These are phyloP conservation scores for Claviceps digitariae DNA, from an alignment of 2,329 filamentous ascomycete species.

Conservation along the genomic window DNA sequence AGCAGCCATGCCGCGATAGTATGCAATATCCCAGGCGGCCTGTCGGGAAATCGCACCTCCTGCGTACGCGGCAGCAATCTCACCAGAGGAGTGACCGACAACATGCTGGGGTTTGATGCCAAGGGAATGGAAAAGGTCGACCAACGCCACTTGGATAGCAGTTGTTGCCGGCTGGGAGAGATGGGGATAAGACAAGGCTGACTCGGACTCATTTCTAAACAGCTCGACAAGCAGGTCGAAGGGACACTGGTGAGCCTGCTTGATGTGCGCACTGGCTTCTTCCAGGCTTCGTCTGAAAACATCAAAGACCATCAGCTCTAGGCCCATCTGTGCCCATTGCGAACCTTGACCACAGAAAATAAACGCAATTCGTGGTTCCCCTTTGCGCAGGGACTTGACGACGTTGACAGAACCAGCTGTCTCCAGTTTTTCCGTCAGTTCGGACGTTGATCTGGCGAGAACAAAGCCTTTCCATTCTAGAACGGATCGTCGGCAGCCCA, in stretches of 20 bases:
- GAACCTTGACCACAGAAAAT: conserved; percentile 31
- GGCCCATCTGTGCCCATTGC: conserved; percentile 30
- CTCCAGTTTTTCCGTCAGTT: conserved; percentile 20
- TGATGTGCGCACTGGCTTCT: conserved; percentile 19
- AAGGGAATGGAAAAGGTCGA: conserved; percentile 24
- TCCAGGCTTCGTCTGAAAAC: conserved; percentile 27
- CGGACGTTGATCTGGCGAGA: conserved; percentile 20
- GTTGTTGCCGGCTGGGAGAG: conserved; percentile 29
- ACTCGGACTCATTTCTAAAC: conserved; percentile 12
- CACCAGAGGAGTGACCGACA: conserved; percentile 33
- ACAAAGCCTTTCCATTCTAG: conserved; percentile 29
- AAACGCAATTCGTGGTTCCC: conserved; percentile 22
- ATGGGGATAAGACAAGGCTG: conserved; percentile 19
- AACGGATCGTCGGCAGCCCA: conserved; percentile 29
- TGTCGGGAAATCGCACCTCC: conserved; percentile 21
- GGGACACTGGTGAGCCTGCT: conserved; percentile 14
- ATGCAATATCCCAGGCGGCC: conserved; percentile 28
- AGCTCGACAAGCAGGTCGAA: conserved; percentile 26
- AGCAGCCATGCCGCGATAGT: conserved; percentile 25
- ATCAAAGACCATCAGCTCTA: conserved; percentile 26
- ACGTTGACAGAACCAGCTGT: conserved; percentile 8
- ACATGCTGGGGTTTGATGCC: conserved; percentile 20
- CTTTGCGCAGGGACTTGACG: conserved; percentile 14
- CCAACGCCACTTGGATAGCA: conserved; percentile 27
- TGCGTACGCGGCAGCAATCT: conserved; percentile 32